Base-by-base conservation (phyloP, 192 early-diverging fungal species). In the Umbelopsis vinacea region DNA sequence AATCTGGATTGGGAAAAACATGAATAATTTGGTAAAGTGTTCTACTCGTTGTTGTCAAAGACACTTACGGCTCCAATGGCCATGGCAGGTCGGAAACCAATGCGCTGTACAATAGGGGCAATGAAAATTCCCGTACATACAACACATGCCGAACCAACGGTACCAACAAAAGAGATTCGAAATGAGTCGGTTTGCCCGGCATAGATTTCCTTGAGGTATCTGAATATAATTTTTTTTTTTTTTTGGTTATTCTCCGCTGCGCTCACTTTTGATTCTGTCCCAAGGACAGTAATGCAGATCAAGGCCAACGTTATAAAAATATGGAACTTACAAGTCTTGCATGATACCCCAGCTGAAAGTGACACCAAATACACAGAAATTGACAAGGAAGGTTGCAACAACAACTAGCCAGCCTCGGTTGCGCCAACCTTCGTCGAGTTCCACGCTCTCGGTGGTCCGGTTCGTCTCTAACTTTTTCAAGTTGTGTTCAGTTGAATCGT, bases 161-260 rank as follows among this genome's bases (percentile, higher is more conserved):
- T 80, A 29, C 79, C 79, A 26, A 80, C 60, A 76, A 80, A 80
- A 6, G 79, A 67, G 19, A 80, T 76, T 14, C 46, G 46, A 15
- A 80, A 73, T 19, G 63, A 22, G 55, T 67, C 53, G 11, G 74
- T 73, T 48, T 76, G 52, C 0, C 74, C 74, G n/a, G 53, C 72
- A 68, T 70, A 80, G 4, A 80, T 23, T 0, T 72, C 71, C 19
- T 68, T n/a, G 10, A 79, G 11, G 48, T 74, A 79, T 23, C 71
- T 72, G 52, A 9, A 69, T 17, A 69, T 0, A 19, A 37, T 12
- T 14, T 35, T 11, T 37, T 4, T 37, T 37, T 7, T 6, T 29
- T 37, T 37, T 7, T 6, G 15, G 14, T n/a, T 37, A 19, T 54
- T 35, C 38, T 15, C 9, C 29, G 29, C 29, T 29, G 29, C 3